Evolutionary conservation across 257 asterid genomes (phyloP).

Genomic region (Galeopsis tetrahit): DNA sequence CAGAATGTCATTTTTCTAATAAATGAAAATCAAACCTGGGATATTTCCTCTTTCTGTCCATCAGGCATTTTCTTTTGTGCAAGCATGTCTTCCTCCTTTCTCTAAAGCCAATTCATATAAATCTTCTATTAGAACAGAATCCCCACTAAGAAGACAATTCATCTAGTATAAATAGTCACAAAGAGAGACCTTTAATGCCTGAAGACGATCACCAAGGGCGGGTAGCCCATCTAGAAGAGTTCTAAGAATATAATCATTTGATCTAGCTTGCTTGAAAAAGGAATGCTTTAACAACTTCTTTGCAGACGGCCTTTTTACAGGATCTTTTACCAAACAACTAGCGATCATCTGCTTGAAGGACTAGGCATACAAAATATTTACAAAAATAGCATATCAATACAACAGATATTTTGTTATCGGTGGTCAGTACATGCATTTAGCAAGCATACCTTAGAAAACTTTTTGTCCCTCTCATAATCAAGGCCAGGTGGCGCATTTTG

Average conservation of each 20-base stretch:
- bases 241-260: constrained; percentile 78
- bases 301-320: constrained; percentile 92
- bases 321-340: constrained; percentile 98
- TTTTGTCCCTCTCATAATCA: constrained; percentile 94
- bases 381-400: constrained; percentile 29
- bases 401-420: constrained; percentile 12
- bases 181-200: constrained; percentile 76
- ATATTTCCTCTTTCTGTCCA: constrained; percentile 89
- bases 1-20: constrained; percentile 12
- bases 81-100: constrained; percentile 93
- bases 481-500: constrained; percentile 99
- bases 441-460: constrained; percentile 81
- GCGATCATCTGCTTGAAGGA: constrained; percentile 97
- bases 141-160: constrained; percentile 28
- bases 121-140: constrained; percentile 36
- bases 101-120: constrained; percentile 45
- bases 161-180: constrained; percentile 20
- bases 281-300: constrained; percentile 80
- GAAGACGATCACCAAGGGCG: constrained; percentile 83
- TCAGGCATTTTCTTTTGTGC: constrained; percentile 98
- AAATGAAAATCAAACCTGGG: constrained; percentile 67
- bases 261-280: constrained; percentile 96
- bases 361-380: constrained; percentile 51
- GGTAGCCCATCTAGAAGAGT: constrained; percentile 89
- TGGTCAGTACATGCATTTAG: not conserved